Evolutionary conservation across 1,284 basidiomycete species (phyloP).

Genomic region (Tremellales sp.): DNA sequence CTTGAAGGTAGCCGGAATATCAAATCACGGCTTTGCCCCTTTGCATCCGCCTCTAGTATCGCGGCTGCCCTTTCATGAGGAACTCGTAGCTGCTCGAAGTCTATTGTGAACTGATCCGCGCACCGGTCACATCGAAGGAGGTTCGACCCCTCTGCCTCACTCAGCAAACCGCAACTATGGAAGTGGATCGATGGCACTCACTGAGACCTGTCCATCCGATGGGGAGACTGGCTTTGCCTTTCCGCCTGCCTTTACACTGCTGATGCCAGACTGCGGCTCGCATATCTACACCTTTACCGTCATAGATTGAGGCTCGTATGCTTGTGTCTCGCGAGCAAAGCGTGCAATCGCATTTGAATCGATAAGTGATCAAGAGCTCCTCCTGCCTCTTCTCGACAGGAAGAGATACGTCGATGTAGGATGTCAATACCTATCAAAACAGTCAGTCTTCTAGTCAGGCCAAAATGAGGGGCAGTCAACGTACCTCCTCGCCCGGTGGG

Average conservation of each 20-base stretch:
- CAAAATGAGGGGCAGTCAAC: constrained; percentile 12
- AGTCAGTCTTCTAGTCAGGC: not conserved
- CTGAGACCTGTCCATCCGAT: not conserved
- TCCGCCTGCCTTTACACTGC: not conserved
- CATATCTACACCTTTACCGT: not conserved
- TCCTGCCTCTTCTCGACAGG: constrained; percentile 58
- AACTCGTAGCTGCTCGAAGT: not conserved
- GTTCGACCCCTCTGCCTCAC: not conserved
- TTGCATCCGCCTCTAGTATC: not conserved
- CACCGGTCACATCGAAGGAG: not conserved
- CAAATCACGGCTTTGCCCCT: too few species aligned
- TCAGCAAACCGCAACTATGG: not conserved
- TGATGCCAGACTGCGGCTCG: not conserved
- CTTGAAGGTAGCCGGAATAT: not conserved
- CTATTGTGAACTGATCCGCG: not conserved
- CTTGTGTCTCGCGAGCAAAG: constrained; percentile 51
- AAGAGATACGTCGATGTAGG: constrained; percentile 80
- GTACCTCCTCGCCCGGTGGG: constrained; percentile 63
- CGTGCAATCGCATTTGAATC: constrained; percentile 69
- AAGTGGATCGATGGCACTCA: not conserved
- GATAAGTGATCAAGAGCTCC: constrained; percentile 67
- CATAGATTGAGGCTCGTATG: not conserved
- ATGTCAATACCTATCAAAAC: constrained; percentile 54
- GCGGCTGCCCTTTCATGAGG: not conserved
- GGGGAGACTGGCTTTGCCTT: not conserved